phyloP scores from a whole-genome alignment of 208 protist genomes.

The Leishmania gerbilli region DNA sequence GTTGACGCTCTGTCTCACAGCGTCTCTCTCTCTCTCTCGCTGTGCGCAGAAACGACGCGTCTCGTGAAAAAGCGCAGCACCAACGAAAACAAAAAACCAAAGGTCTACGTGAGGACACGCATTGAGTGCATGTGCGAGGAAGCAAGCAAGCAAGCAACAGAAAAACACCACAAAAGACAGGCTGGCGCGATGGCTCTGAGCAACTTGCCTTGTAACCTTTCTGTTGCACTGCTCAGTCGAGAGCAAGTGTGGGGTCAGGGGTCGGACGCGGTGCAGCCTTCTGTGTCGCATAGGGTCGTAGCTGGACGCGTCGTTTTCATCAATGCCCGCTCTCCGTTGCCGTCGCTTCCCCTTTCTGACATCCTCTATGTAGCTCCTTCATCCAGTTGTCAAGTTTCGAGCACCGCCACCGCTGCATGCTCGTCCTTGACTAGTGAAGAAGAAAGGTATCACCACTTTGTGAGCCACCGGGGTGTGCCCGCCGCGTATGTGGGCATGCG shows the following conservation, averaged over 20 bases:
- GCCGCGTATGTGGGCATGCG: background rate
- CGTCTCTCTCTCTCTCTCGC: background rate
- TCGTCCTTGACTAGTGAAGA: background rate
- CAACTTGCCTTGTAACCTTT: background rate
- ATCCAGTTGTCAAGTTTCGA: background rate
- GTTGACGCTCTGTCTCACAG: background rate
- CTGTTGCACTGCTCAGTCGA: background rate
- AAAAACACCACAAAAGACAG: background rate
- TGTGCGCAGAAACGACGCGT: background rate
- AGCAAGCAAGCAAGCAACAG: background rate
- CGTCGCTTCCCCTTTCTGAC: background rate
- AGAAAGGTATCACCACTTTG: background rate
- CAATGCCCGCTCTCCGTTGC: background rate
- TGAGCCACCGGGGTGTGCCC: background rate
- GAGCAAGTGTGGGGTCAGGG: background rate
- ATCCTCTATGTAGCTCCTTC: background rate
- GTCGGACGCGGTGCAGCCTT: background rate
- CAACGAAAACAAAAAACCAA: background rate
- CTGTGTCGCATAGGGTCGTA: background rate
- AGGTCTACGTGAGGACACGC: background rate
- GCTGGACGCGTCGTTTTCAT: background rate
- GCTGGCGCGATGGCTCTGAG: background rate
- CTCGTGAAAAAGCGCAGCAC: background rate
- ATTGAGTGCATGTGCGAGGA: background rate
- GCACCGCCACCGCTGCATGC: background rate